Conservation (phyloP, 2,329 filamentous ascomycete species). For the Aspergillus fijiensis region DNA sequence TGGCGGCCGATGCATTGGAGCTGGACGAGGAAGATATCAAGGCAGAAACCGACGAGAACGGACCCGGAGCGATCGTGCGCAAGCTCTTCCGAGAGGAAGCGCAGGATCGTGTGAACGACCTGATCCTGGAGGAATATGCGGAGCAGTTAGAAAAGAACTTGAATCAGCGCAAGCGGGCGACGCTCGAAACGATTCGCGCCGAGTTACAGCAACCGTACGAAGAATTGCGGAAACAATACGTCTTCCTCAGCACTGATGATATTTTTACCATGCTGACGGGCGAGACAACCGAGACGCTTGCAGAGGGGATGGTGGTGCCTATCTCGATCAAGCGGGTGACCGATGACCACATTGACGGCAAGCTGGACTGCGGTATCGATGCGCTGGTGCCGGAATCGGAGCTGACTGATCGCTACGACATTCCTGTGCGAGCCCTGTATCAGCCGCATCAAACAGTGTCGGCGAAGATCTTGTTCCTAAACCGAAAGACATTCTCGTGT, state of each 20-base stretch:
- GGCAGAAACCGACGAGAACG: slow-evolving; percentile 86
- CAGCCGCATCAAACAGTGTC: slow-evolving; percentile 79
- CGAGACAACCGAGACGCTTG: slow-evolving; percentile 79
- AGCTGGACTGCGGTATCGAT: slow-evolving; percentile 91
- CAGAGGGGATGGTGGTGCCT: slow-evolving; percentile 88
- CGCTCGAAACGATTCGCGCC: slow-evolving; percentile 90
- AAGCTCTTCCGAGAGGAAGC: slow-evolving; percentile 94
- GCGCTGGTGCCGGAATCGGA: slow-evolving; percentile 81
- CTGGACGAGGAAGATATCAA: slow-evolving; percentile 98
- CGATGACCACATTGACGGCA: slow-evolving; percentile 88
- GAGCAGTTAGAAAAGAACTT: slow-evolving; percentile 92
- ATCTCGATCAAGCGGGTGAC: slow-evolving; percentile 85
- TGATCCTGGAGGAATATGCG: slow-evolving; percentile 94
- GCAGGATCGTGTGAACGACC: slow-evolving; percentile 91
- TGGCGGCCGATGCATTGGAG: slow-evolving; percentile 94
- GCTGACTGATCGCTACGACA: slow-evolving; percentile 68
- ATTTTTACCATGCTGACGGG: slow-evolving; percentile 97
- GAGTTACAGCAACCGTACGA: slow-evolving; percentile 93
- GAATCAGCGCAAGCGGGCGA: slow-evolving; percentile 91
- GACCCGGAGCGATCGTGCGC: slow-evolving; percentile 83
- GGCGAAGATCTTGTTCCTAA: slow-evolving; percentile 83
- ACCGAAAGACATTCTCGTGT: slow-evolving; percentile 79
- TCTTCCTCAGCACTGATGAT: slow-evolving; percentile 67
- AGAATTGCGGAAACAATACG: slow-evolving; percentile 81
- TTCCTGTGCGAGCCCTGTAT: slow-evolving; percentile 71